phyloP scores from a whole-genome alignment of 2,329 filamentous ascomycete species.

The Xylariaceae sp. region DNA sequence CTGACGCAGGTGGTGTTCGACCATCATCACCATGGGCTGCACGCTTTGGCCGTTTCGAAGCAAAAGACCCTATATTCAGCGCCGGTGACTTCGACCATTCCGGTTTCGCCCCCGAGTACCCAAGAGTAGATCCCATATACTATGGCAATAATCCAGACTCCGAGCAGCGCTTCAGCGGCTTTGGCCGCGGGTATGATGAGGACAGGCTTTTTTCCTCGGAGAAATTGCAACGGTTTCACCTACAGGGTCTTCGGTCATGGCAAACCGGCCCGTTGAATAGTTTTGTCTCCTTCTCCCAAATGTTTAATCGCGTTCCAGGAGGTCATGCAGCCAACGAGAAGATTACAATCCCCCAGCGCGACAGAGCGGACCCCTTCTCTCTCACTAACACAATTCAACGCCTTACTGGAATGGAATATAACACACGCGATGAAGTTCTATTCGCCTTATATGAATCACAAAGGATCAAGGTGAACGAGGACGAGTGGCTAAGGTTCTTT shows the following conservation, averaged over 20 bases:
- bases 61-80: neutral
- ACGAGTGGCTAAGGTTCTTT: neutral
- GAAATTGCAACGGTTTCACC: too few species aligned
- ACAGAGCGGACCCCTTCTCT: neutral
- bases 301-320: neutral
- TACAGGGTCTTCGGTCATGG: neutral
- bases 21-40: neutral
- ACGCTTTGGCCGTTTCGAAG: neutral
- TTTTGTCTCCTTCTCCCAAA: neutral
- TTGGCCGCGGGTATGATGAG: neutral
- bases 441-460: neutral
- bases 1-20: too few species aligned
- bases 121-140: neutral
- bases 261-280: neutral
- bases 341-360: too few species aligned
- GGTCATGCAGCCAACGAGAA: neutral
- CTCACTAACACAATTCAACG: neutral
- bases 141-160: neutral
- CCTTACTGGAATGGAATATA: neutral
- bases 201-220: slow-evolving; percentile 1
- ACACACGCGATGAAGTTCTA: neutral
- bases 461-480: slow-evolving; percentile 4
- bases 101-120: slow-evolving; percentile 4
- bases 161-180: neutral
- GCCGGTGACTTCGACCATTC: neutral